These are phyloP conservation scores for Exutisphaerella laricina DNA, from an alignment of 2,329 filamentous ascomycete genomes.

Conservation along the genomic window DNA sequence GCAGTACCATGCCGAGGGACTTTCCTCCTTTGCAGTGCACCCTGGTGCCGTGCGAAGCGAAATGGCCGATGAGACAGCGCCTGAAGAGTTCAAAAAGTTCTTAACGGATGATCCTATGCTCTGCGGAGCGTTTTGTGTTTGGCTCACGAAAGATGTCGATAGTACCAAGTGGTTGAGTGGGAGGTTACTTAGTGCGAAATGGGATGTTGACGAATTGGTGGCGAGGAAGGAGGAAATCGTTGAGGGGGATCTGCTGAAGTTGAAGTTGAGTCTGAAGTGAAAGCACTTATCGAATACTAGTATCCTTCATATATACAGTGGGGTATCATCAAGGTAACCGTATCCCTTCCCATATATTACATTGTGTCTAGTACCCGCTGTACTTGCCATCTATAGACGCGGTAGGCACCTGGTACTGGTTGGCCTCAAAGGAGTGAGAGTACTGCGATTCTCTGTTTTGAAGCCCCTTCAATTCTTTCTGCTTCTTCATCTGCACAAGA, in stretches of 20 bases:
- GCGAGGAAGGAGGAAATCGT: conserved; percentile 33
- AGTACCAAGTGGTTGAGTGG: conserved; percentile 34
- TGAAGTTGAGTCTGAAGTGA: conserved; percentile 21
- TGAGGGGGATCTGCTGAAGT: conserved; percentile 34
- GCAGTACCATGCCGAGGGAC: conserved; percentile 28
- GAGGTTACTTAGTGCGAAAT: conserved; percentile 34
- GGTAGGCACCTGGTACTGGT: background rate
- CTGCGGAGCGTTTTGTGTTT: conserved; percentile 32
- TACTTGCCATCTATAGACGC: background rate
- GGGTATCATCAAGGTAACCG: conserved; percentile 7
- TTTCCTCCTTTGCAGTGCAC: conserved; percentile 33
- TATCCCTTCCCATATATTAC: too few relatives aligned
- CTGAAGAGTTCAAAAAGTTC: conserved; percentile 24
- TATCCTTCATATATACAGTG: too few relatives aligned
- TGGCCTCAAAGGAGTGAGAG: conserved; percentile 11
- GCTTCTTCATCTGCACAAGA: conserved; percentile 50
- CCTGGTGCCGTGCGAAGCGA: conserved; percentile 36
- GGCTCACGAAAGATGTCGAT: conserved; percentile 29
- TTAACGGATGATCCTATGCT: conserved; percentile 32
- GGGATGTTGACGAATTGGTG: conserved; percentile 36
- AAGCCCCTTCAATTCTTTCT: conserved; percentile 29
- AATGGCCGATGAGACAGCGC: conserved; percentile 33
- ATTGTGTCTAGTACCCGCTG: too few relatives aligned
- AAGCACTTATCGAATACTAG: background rate
- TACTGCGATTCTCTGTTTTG: conserved; percentile 17